Evolutionary conservation across 2,329 filamentous ascomycete species (phyloP), one percentile per base, ranked within the genome.

Genomic region (Periconia digitata): DNA sequence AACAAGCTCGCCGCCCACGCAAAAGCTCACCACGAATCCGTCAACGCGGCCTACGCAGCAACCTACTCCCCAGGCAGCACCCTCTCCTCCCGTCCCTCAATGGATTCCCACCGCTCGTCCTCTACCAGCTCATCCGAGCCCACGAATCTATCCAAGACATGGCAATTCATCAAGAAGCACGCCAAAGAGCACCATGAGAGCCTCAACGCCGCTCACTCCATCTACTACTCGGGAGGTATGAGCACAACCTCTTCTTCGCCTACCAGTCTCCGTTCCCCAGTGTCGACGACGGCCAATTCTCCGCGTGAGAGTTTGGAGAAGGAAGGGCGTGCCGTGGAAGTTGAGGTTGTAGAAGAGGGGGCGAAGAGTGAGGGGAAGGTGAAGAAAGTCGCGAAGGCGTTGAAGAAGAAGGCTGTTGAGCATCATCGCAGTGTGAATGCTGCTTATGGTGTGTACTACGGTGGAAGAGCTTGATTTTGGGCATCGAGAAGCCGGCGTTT

Each of bases 101-200:
- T 54, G 51, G 58, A 51, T 40, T 51, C 38, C 40, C 43, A 10
- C 34, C 34, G 16, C 12, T 47, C 59, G 35, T 46, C 52, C 45
- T 50, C 23, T 16, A 32, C 48, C 46, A 40, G 53, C 46, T 39
- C 46, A 47, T 36, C 32, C 44, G 15, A 47, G 46, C 40, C 51
- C 47, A 34, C 46, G 48, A 63, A 58, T 50, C 49, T 54, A 35
- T 47, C 42, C 53, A 64, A 63, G 46, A 53, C 57, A 15, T 66
- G 61, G 60, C 55, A 60, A 12, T 56, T 59, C n/a, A 42, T 69
- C 46, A 65, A 66, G 53, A 47, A 60, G 49, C 64, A 67, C 53
- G 42, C 34, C n/a, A 44, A 38, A 15, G 42, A 44, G 22, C 32
- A 44, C 22, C 64, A 66, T 51, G 53, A 59, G 16, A 59, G 59